A percentile compares a stretch with the other conserved stretches of the same genome.
phyloP scores from a whole-genome alignment of 441 rosid species.

The Adansonia gregorii region DNA sequence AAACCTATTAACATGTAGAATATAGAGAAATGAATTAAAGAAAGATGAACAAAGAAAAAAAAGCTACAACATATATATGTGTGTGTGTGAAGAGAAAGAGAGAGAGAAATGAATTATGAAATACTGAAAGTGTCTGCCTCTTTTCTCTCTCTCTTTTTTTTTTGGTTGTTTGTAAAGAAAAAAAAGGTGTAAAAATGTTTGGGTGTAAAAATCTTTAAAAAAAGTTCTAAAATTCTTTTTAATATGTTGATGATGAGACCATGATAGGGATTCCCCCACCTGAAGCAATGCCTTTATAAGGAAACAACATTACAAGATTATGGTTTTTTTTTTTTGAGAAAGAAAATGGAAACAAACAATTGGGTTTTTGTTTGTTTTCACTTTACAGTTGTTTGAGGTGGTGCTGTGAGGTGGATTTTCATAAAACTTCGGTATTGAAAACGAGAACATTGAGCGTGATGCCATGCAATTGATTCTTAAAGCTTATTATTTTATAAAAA shows the following conservation, averaged over 20 bases:
- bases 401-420: not conserved
- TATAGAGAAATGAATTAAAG: not conserved
- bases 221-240: not conserved
- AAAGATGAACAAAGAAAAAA: too few relatives aligned
- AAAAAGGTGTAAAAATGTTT: not conserved
- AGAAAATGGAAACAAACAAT: not conserved
- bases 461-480: not conserved
- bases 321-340: not conserved
- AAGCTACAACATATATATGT: not conserved
- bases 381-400: not conserved
- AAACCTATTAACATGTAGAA: slow-evolving; percentile 7
- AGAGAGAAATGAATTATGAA: not conserved
- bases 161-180: too few relatives aligned
- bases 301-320: not conserved
- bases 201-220: not conserved
- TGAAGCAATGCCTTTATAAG: not conserved
- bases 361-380: not conserved
- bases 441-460: not conserved
- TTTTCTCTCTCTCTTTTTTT: not conserved
- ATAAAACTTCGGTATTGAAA: too few relatives aligned
- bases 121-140: not conserved
- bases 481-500: not conserved
- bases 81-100: not conserved
- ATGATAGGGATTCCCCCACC: not conserved
- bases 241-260: not conserved